Percentiles rank a stretch among this genome's conserved stretches.
These are phyloP conservation scores for Pythium catenulatum DNA, from an alignment of 352 stramenopile genomes.

Conservation along the genomic window DNA sequence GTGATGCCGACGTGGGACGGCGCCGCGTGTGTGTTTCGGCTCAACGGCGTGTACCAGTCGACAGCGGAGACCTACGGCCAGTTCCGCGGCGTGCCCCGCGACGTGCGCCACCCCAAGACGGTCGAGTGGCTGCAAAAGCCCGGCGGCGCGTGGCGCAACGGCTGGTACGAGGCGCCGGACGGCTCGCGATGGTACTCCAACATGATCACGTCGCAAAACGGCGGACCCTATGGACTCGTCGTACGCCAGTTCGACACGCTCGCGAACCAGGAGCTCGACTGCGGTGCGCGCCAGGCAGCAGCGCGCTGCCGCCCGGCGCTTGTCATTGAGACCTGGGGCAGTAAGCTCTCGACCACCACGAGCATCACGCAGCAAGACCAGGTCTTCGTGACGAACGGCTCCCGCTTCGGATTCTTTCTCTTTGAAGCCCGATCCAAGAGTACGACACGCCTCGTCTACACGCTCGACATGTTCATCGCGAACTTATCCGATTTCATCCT, in stretches of 20 bases:
- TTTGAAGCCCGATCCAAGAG: slow-evolving; percentile 30
- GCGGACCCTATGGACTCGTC: neutral
- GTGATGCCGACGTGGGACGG: slow-evolving; percentile 49
- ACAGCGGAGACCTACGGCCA: slow-evolving; percentile 49
- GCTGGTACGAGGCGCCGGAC: slow-evolving; percentile 44
- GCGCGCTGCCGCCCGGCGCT: neutral
- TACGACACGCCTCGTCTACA: too few species aligned
- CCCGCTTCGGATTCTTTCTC: slow-evolving; percentile 57
- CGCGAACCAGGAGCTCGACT: neutral
- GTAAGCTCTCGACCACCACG: neutral
- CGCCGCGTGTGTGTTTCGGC: slow-evolving; percentile 41
- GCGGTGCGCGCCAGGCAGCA: neutral
- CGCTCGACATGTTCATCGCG: neutral
- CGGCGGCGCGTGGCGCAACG: slow-evolving; percentile 57
- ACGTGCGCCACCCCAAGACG: slow-evolving; percentile 34
- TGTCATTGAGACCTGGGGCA: slow-evolving; percentile 21
- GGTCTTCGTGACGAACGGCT: slow-evolving; percentile 46
- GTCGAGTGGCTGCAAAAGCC: slow-evolving; percentile 37
- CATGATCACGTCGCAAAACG: slow-evolving; percentile 29
- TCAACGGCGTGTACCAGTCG: slow-evolving; percentile 48
- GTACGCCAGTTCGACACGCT: slow-evolving; percentile 43
- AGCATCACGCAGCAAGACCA: neutral
- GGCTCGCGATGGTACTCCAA: slow-evolving; percentile 41
- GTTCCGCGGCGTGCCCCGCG: neutral
- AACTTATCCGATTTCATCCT: too few species aligned